These are phyloP conservation scores for Pestalotiopsis sp. DNA, from an alignment of 2,329 filamentous ascomycete genomes.

Conservation along the genomic window DNA sequence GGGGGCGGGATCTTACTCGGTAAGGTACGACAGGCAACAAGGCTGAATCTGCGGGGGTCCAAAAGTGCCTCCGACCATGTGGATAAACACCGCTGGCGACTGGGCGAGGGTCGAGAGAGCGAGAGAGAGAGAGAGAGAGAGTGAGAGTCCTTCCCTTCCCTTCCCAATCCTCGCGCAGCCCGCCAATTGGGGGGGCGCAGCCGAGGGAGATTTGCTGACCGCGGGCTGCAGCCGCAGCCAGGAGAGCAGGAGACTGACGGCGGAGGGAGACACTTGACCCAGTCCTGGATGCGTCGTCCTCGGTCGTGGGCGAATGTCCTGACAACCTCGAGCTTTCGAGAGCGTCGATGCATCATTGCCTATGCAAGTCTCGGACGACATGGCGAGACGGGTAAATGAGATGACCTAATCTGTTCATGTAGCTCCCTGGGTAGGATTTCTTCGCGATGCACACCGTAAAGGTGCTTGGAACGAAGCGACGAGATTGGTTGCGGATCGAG, in stretches of 20 bases:
- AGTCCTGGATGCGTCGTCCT: conserved; percentile 7
- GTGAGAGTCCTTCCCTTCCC: too few species aligned
- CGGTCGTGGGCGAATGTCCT: conserved; percentile 15
- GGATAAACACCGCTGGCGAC: conserved; percentile 24
- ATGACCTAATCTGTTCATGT: background rate
- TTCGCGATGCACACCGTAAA: background rate
- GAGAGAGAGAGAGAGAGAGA: conserved; percentile 20
- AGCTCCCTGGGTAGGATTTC: background rate
- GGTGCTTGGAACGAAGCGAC: background rate
- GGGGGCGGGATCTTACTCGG: conserved; percentile 33
- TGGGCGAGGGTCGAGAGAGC: background rate
- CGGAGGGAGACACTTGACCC: background rate
- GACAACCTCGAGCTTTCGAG: background rate
- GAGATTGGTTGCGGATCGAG: too few species aligned
- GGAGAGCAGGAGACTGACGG: background rate
- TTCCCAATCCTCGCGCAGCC: background rate
- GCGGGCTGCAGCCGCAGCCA: background rate
- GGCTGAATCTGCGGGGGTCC: conserved; percentile 31
- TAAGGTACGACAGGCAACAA: conserved; percentile 36
- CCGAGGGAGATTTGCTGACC: conserved; percentile 7
- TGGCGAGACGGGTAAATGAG: background rate
- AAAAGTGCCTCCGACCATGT: conserved; percentile 31
- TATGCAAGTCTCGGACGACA: background rate
- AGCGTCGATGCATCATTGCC: background rate
- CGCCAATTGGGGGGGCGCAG: conserved; percentile 2